A percentile compares a stretch with the other conserved stretches of the same genome.
Conservation (phyloP, 31 red algal genomes). For the Pterothamnion heteromorphum region DNA sequence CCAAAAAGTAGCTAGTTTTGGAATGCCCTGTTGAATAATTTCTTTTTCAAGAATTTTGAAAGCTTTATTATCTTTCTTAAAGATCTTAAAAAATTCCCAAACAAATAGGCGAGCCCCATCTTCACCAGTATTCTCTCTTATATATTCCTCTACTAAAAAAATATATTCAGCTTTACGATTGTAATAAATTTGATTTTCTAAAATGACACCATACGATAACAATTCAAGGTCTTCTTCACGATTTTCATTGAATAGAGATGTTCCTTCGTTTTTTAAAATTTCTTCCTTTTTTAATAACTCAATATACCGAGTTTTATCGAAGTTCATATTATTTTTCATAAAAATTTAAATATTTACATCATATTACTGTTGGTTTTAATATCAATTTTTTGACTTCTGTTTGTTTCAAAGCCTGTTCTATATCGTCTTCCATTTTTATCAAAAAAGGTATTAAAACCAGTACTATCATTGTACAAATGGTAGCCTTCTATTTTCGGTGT, state of each 20-base stretch:
- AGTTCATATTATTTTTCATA: constrained; percentile 36
- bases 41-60: constrained; percentile 42
- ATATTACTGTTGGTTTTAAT: constrained; percentile 42
- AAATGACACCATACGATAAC: constrained; percentile 34
- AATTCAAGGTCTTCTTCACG: constrained; percentile 40
- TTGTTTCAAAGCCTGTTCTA: constrained; percentile 28
- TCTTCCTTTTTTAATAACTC: constrained; percentile 39
- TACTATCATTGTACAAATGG: constrained; percentile 26
- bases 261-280: constrained; percentile 39
- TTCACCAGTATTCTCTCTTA: constrained; percentile 37
- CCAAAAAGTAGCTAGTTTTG: constrained; percentile 34
- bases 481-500: constrained; percentile 27
- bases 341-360: constrained; percentile 45
- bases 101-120: constrained; percentile 41
- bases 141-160: constrained; percentile 36
- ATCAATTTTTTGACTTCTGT: constrained; percentile 44
- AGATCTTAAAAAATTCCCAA: constrained; percentile 41
- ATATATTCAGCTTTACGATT: constrained; percentile 32
- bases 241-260: constrained; percentile 44
- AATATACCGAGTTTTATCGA: constrained; percentile 43
- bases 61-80: constrained; percentile 42
- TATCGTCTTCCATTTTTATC: constrained; percentile 35
- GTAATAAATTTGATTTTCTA: constrained; percentile 42
- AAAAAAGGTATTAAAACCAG: constrained; percentile 35
- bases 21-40: constrained; percentile 34